Evolutionary conservation across 805 yeast species (phyloP).

Genomic region (Cyberlindnera nakhonratchasimensis): DNA sequence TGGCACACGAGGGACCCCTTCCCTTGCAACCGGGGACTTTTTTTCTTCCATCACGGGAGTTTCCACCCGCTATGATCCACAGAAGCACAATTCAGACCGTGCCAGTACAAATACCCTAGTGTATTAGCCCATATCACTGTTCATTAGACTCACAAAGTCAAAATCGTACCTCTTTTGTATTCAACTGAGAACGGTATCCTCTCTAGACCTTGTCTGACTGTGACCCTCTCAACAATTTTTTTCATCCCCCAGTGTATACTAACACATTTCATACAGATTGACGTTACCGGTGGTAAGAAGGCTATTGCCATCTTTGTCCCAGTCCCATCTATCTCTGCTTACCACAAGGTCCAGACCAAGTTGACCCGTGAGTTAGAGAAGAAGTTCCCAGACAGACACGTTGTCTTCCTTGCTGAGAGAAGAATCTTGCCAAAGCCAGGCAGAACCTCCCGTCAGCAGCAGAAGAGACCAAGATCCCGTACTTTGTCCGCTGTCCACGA

Average conservation of each 20-base stretch:
- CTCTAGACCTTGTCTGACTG: constrained; percentile 7
- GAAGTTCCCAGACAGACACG: constrained; percentile 99
- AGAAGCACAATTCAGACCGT: too few species aligned
- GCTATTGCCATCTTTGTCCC: constrained; percentile 98
- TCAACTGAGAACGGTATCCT: constrained; percentile 7
- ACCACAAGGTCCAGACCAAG: constrained; percentile 97
- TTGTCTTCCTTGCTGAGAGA: constrained; percentile 98
- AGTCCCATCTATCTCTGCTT: constrained; percentile 85
- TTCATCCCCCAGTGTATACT: constrained; percentile 14
- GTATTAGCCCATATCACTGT: neutral
- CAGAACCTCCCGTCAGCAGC: constrained; percentile 88
- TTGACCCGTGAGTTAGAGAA: constrained; percentile 99
- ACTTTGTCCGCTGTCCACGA: constrained; percentile 98
- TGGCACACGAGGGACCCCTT: too few species aligned
- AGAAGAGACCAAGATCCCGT: constrained; percentile 99
- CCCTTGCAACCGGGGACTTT: too few species aligned
- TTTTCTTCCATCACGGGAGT: too few species aligned
- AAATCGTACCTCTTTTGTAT: constrained; percentile 6
- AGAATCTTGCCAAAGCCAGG: constrained; percentile 99
- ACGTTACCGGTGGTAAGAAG: constrained; percentile 97
- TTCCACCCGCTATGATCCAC: too few species aligned
- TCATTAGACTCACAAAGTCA: constrained; percentile 8
- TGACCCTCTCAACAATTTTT: constrained; percentile 1
- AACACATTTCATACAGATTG: constrained; percentile 47
- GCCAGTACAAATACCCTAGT: too few species aligned